phyloP scores from a whole-genome alignment of 345 rosid species.

The Eucalyptus cloeziana region DNA sequence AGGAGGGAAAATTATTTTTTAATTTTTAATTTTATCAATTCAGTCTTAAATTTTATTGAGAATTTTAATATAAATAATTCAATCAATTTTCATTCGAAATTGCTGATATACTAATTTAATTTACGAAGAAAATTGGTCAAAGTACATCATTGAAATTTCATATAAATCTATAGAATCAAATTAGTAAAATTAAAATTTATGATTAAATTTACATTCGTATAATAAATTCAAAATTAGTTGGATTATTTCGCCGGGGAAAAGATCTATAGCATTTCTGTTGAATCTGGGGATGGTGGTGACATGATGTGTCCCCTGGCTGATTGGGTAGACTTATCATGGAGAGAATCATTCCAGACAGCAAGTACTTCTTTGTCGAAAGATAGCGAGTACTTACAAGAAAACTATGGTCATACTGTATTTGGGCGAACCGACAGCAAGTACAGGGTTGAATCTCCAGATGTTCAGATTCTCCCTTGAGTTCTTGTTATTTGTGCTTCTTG shows the following conservation, averaged over 20 bases:
- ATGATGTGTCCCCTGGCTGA: neutral
- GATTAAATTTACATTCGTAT: fast-evolving
- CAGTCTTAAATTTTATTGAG: neutral
- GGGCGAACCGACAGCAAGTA: neutral
- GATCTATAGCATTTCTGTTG: neutral
- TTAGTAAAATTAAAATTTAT: neutral
- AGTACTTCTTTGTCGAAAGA: neutral
- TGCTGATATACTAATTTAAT: fast-evolving
- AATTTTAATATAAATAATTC: neutral
- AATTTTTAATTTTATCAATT: neutral
- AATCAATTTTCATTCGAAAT: neutral
- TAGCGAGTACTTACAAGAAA: neutral
- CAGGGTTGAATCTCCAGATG: neutral
- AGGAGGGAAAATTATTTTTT: neutral
- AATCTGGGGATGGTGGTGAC: neutral
- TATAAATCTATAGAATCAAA: neutral
- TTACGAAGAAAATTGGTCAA: neutral
- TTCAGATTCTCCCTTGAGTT: neutral
- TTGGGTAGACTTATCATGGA: neutral
- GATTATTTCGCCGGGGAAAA: neutral
- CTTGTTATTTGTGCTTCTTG: neutral
- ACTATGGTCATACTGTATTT: neutral
- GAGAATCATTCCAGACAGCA: neutral
- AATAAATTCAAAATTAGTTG: neutral
- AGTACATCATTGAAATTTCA: neutral